These are phyloP conservation scores for Neurospora sp. DNA, from an alignment of 495 filamentous ascomycete genomes.

Conservation along the genomic window DNA sequence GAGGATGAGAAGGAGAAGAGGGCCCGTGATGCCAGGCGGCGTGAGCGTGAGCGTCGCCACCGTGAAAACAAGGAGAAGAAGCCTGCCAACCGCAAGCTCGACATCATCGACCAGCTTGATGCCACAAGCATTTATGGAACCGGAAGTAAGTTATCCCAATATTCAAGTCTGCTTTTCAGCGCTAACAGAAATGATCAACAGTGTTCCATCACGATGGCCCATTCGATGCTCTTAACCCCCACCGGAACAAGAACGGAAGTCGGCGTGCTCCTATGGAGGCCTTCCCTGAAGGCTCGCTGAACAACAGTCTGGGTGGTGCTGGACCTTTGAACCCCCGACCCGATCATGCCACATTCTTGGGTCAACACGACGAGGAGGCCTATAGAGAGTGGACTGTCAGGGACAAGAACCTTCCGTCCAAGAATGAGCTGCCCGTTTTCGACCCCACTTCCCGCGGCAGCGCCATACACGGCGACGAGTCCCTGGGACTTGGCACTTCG, in stretches of 20 bases:
- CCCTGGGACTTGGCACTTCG: slow-evolving; percentile 78
- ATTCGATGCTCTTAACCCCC: slow-evolving; percentile 94
- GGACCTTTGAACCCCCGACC: slow-evolving; percentile 76
- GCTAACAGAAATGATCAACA: slow-evolving; percentile 23
- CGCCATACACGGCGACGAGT: slow-evolving; percentile 74
- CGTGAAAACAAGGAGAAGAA: slow-evolving; percentile 51
- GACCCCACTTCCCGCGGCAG: slow-evolving; percentile 46
- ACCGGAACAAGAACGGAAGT: slow-evolving; percentile 79
- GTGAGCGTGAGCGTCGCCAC: slow-evolving; percentile 57
- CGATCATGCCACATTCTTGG: slow-evolving; percentile 75
- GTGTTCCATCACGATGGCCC: slow-evolving; percentile 99
- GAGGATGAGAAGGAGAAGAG: slow-evolving; percentile 74
- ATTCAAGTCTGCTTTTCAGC: background rate
- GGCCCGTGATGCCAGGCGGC: slow-evolving; percentile 58
- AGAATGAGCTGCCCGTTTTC: slow-evolving; percentile 37
- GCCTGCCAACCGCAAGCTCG: slow-evolving; percentile 55
- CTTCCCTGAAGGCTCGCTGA: slow-evolving; percentile 81
- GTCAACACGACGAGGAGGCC: slow-evolving; percentile 66
- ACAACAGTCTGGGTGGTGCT: slow-evolving; percentile 83
- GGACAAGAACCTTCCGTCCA: slow-evolving; percentile 10
- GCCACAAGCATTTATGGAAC: slow-evolving; percentile 95
- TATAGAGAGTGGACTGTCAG: slow-evolving; percentile 62
- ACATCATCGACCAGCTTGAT: slow-evolving; percentile 96
- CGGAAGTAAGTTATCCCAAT: slow-evolving; percentile 56
- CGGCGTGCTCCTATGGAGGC: slow-evolving; percentile 86